These are phyloP conservation scores for Trichoderma pleuroti DNA, from an alignment of 2,329 filamentous ascomycete species.

Conservation along the genomic window DNA sequence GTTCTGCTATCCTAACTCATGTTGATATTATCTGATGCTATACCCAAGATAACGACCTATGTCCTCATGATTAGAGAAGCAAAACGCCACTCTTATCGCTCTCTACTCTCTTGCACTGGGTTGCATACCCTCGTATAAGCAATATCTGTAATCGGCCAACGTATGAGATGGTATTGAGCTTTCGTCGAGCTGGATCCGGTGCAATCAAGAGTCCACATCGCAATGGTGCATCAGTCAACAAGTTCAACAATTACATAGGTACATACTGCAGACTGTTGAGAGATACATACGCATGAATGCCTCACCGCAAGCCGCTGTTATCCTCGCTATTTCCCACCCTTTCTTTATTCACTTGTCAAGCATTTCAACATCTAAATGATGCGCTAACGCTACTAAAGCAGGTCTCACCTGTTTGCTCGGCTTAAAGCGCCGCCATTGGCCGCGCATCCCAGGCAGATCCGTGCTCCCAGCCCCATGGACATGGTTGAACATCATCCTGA, in stretches of 20 bases:
- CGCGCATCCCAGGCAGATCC: neutral
- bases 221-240: neutral
- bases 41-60: no score
- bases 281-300: neutral
- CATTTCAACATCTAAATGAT: neutral
- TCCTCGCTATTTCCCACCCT: neutral
- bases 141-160: no score
- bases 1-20: neutral
- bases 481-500: neutral
- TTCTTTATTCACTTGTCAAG: neutral
- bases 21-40: no score
- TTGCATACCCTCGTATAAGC: no score
- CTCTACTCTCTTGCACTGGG: neutral
- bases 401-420: neutral
- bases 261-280: neutral
- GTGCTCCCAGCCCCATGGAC: neutral
- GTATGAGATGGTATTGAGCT: no score
- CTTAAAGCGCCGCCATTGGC: neutral
- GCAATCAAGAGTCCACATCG: neutral
- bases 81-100: no score
- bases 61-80: no score
- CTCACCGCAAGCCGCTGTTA: no score
- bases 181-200: no score
- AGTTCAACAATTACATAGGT: neutral
- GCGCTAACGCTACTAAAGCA: neutral